Percentiles rank a stretch among this genome's conserved stretches.
These are phyloP conservation scores for Cladobotryum mycophilum DNA, from an alignment of 2,329 filamentous ascomycete species.

Conservation along the genomic window DNA sequence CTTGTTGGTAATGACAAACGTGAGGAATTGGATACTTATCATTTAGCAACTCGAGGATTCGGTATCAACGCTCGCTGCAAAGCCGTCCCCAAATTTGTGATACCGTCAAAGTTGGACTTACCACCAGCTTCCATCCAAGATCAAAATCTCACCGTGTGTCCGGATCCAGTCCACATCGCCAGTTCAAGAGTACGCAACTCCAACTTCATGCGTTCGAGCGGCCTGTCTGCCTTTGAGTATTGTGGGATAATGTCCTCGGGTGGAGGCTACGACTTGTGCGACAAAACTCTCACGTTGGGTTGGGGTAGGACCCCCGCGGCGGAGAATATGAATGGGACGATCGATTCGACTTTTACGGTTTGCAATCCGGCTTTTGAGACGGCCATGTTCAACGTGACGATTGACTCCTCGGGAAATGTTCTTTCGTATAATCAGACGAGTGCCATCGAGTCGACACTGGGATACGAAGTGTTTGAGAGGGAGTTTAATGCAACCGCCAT, in stretches of 20 bases:
- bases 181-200: background rate
- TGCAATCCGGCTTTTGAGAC: slow-evolving; percentile 26
- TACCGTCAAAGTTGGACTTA: slow-evolving; percentile 2
- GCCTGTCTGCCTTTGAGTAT: slow-evolving; percentile 7
- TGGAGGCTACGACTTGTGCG: background rate
- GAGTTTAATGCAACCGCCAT: no score
- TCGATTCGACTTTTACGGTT: slow-evolving; percentile 15
- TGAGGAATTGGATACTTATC: background rate
- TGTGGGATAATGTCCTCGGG: slow-evolving; percentile 11
- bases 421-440: slow-evolving; percentile 13
- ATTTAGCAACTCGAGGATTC: slow-evolving; percentile 21
- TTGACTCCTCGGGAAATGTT: slow-evolving; percentile 22
- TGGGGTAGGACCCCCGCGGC: slow-evolving; percentile 17
- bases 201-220: background rate
- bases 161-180: background rate
- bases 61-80: slow-evolving; percentile 20
- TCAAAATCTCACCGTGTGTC: background rate
- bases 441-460: background rate
- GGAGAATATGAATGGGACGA: slow-evolving; percentile 7
- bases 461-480: background rate
- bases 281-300: slow-evolving; percentile 13
- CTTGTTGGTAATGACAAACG: background rate
- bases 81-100: background rate
- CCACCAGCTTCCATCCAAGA: no score
- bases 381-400: slow-evolving; percentile 27